Base-by-base conservation (phyloP, 257 asterid species). In the Ligustrum vulgare region DNA sequence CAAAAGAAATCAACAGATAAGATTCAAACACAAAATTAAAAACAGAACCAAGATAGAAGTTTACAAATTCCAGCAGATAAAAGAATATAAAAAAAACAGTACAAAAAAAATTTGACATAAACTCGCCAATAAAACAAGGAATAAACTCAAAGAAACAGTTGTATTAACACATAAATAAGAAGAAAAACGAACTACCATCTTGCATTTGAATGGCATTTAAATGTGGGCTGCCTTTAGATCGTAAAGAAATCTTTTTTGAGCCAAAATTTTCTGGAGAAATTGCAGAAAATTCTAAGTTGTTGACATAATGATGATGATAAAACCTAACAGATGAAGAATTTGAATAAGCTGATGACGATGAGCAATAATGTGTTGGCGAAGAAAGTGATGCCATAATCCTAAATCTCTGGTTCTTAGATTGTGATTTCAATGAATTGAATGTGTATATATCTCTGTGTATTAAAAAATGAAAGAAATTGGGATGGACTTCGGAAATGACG, bases 171-270 rank as follows among this genome's bases (percentile, higher is more conserved):
- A 54, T 54, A n/a, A n/a, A 20, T 54, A n/a, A 54, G 32, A 33
- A 33, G 66, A 11, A 66, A 43, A 35, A 25, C 23, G 72, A 78
- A 51, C 90, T 37, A 92, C 97, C 97, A 82, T 94, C 96, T 71
- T 89, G 96, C 91, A 89, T 88, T 86, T 80, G 82, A 85, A 84
- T 80, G 62, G 62, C 89, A 86, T 80, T 86, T 68, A 85, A 72
- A 72, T 39, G 47, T n/a, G 78, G 75, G 81, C 49, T 58, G 77
- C 79, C 63, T 63, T 87, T 90, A 69, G 87, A 81, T 83, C 78
- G 90, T 72, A 89, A 80, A 72, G 89, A 81, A 75, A 82, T 79
- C 49, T 70, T 73, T 58, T 72, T 81, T 20, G 82, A 78, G 75
- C 66, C 83, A 68, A 82, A 74, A 67, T 63, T 82, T 54, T 73